Evolutionary conservation across 2,329 filamentous ascomycete genomes (phyloP).

Genomic region (Verticillium klebahnii): DNA sequence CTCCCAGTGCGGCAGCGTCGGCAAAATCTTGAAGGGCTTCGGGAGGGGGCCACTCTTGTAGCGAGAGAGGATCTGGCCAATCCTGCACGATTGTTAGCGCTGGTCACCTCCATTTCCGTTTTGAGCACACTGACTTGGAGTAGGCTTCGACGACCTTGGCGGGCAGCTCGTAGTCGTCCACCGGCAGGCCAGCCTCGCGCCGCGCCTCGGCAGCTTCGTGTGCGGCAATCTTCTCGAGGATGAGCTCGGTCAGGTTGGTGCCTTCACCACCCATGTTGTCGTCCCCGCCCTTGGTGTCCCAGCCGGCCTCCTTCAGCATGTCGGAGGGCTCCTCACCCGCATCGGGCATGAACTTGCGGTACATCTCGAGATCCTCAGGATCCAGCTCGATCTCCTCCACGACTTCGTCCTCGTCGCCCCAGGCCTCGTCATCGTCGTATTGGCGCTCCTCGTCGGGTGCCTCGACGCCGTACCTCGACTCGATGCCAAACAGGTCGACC

Average conservation of each 20-base stretch:
- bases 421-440: constrained; percentile 58
- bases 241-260: constrained; percentile 87
- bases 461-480: constrained; percentile 63
- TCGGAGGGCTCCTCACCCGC: constrained; percentile 60
- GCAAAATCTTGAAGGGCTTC: constrained; percentile 96
- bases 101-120: background rate
- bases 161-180: constrained; percentile 82
- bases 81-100: constrained; percentile 39
- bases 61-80: constrained; percentile 81
- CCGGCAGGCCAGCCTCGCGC: constrained; percentile 44
- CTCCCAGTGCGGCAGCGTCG: constrained; percentile 88
- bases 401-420: constrained; percentile 74
- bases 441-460: constrained; percentile 43
- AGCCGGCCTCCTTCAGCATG: constrained; percentile 60
- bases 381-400: constrained; percentile 76
- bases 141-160: constrained; percentile 93
- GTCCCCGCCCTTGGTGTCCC: constrained; percentile 40
- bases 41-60: constrained; percentile 96
- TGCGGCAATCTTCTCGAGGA: constrained; percentile 88
- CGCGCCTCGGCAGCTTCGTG: constrained; percentile 67
- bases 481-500: constrained; percentile 70
- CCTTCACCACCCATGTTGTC: constrained; percentile 40
- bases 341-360: constrained; percentile 80
- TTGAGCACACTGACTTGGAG: constrained; percentile 58
- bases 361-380: constrained; percentile 82